These are phyloP conservation scores for Ampelomyces quisqualis DNA, from an alignment of 2,329 filamentous ascomycete genomes.

Conservation along the genomic window DNA sequence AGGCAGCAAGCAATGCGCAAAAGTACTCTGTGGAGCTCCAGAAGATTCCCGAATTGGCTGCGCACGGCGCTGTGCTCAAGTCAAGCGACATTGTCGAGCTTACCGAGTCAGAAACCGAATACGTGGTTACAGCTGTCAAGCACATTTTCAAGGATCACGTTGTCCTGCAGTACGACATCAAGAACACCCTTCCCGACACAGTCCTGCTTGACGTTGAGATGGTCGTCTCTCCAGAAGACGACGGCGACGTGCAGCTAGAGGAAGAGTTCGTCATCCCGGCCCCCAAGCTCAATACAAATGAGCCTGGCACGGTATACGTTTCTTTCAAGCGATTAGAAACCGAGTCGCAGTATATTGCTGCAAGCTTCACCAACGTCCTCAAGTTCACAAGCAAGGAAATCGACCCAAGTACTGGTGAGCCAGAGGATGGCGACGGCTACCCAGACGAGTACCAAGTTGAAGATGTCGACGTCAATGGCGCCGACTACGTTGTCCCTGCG, in stretches of 20 bases:
- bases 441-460: conserved; percentile 98
- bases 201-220: conserved; percentile 53
- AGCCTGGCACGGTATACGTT: conserved; percentile 91
- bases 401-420: conserved; percentile 88
- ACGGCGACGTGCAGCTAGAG: conserved; percentile 67
- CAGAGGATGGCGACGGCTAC: conserved; percentile 81
- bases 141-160: conserved; percentile 98
- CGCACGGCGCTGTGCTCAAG: conserved; percentile 88
- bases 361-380: conserved; percentile 85
- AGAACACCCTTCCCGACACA: conserved; percentile 91
- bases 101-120: conserved; percentile 96
- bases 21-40: conserved; percentile 86
- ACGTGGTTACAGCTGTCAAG: conserved; percentile 90
- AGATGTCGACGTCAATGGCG: conserved; percentile 84
- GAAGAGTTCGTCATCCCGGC: conserved; percentile 94
- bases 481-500: conserved; percentile 89
- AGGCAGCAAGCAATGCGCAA: conserved; percentile 77
- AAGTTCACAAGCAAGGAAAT: conserved; percentile 99
- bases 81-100: conserved; percentile 83
- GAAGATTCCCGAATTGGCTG: conserved; percentile 85
- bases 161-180: conserved; percentile 94
- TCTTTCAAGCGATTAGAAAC: conserved; percentile 84
- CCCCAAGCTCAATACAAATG: conserved; percentile 76
- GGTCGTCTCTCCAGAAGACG: conserved; percentile 81
- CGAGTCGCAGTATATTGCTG: conserved; percentile 72